These are phyloP conservation scores for Kodamaea ohmeri DNA, from an alignment of 1,139 yeast genomes.

Conservation along the genomic window DNA sequence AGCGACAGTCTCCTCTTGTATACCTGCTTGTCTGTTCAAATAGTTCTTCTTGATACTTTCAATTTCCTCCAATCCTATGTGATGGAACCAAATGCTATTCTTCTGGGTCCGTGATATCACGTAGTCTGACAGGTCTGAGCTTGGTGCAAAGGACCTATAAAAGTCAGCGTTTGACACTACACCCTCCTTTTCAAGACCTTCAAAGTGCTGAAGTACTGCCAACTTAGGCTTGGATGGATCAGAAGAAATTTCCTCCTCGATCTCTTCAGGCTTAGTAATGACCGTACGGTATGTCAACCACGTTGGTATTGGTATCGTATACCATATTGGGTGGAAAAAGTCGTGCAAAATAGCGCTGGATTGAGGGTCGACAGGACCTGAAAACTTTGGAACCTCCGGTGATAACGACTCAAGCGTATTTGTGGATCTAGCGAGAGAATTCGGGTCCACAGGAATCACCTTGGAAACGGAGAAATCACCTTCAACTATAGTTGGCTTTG, in stretches of 20 bases:
- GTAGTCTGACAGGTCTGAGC: conserved; percentile 65
- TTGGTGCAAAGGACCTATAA: conserved; percentile 75
- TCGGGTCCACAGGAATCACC: conserved; percentile 50
- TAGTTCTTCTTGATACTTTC: conserved; percentile 34
- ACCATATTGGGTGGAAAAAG: conserved; percentile 86
- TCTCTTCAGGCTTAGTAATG: conserved; percentile 15
- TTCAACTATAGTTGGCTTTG: conserved; percentile 58
- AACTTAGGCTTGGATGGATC: conserved; percentile 14
- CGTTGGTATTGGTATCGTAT: conserved; percentile 72
- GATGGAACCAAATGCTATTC: conserved; percentile 76
- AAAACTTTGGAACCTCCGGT: conserved; percentile 45
- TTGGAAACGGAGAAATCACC: conserved; percentile 58
- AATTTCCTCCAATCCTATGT: conserved; percentile 57
- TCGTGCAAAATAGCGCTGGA: conserved; percentile 68
- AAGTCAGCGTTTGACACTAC: conserved; percentile 34
- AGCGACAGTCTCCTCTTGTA: neutral
- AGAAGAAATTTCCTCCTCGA: conserved; percentile 1
- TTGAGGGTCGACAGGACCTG: conserved; percentile 57
- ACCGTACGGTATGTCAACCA: conserved; percentile 64
- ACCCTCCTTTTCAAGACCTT: conserved; percentile 4
- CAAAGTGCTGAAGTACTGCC: conserved; percentile 15
- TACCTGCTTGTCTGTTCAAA: conserved; percentile 11
- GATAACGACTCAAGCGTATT: conserved; percentile 53
- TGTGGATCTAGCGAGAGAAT: conserved; percentile 23
- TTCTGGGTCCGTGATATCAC: conserved; percentile 64